Evolutionary conservation across 176 grass and related monocot genomes (phyloP).

Genomic region (Rhipidocladum racemiflorum): DNA sequence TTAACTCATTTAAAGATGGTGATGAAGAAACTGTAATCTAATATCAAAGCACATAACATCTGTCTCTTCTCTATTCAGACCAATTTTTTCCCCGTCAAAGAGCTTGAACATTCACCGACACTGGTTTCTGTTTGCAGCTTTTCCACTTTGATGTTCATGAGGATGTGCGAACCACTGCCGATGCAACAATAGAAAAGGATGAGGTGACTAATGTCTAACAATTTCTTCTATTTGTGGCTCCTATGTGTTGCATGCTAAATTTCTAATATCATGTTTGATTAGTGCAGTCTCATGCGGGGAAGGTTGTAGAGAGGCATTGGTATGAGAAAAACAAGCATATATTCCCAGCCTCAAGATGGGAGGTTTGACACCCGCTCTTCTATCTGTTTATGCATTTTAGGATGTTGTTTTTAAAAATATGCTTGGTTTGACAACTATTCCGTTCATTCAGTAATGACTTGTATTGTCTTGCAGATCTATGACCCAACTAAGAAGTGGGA

Average conservation of each 20-base stretch:
- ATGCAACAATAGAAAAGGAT: conserved; percentile 98
- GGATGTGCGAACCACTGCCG: conserved; percentile 89
- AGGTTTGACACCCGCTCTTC: conserved; percentile 45
- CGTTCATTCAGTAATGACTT: background rate
- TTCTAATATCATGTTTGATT: background rate
- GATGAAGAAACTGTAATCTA: background rate
- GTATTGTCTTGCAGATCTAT: conserved; percentile 72
- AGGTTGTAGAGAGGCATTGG: conserved; percentile 97
- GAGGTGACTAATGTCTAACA: conserved; percentile 47
- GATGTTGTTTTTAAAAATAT: background rate
- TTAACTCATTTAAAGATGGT: background rate
- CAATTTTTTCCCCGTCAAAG: background rate
- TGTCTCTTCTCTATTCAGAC: background rate
- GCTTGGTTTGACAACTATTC: background rate
- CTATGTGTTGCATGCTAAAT: background rate
- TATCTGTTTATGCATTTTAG: background rate
- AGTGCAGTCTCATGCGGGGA: conserved; percentile 89
- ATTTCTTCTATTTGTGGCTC: conserved; percentile 16
- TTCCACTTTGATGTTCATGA: conserved; percentile 99
- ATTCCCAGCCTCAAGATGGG: conserved; percentile 99
- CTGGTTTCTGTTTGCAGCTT: conserved; percentile 51
- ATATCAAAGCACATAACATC: background rate
- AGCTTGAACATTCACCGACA: conserved; percentile 5
- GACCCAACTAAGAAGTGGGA: conserved; percentile 98
- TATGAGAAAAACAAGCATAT: conserved; percentile 99